A percentile compares a stretch with the other conserved stretches of the same genome.
phyloP scores from a whole-genome alignment of 2,329 filamentous ascomycete species.

The Alternaria consortialis region DNA sequence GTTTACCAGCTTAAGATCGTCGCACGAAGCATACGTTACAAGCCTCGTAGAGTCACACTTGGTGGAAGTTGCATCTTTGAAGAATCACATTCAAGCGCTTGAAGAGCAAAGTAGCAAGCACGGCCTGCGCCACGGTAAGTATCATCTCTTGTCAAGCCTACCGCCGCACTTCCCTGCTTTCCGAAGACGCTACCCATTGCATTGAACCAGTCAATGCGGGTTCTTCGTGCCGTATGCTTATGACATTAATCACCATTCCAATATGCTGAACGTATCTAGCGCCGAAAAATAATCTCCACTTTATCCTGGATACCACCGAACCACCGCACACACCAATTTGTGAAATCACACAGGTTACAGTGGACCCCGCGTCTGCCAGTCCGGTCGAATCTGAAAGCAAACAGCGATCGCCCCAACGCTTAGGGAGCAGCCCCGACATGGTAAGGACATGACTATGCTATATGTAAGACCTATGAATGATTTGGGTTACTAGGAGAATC shows the following conservation, averaged over 20 bases:
- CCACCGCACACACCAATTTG: constrained; percentile 31
- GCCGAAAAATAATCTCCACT: constrained; percentile 39
- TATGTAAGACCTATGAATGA: background rate
- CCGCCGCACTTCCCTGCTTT: constrained; percentile 7
- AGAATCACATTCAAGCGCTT: constrained; percentile 50
- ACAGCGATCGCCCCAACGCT: constrained; percentile 31
- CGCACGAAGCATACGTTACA: constrained; percentile 52
- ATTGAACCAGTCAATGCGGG: constrained; percentile 3
- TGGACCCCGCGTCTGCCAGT: constrained; percentile 32
- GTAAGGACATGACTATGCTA: background rate
- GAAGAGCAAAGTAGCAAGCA: constrained; percentile 44
- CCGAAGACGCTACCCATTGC: background rate
- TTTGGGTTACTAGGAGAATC: constrained; percentile 29
- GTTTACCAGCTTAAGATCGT: constrained; percentile 46
- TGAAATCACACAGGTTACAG: constrained; percentile 27
- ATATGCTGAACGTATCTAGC: constrained; percentile 33
- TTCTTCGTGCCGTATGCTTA: constrained; percentile 11
- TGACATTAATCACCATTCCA: constrained; percentile 18
- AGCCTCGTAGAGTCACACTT: constrained; percentile 51
- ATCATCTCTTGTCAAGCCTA: background rate
- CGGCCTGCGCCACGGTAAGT: constrained; percentile 43
- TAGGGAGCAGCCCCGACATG: constrained; percentile 43
- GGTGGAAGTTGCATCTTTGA: constrained; percentile 52
- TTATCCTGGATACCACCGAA: constrained; percentile 37
- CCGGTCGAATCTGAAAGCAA: constrained; percentile 39